phyloP scores from a whole-genome alignment of 1,139 yeast genomes.

The Kazachstania sp. region DNA sequence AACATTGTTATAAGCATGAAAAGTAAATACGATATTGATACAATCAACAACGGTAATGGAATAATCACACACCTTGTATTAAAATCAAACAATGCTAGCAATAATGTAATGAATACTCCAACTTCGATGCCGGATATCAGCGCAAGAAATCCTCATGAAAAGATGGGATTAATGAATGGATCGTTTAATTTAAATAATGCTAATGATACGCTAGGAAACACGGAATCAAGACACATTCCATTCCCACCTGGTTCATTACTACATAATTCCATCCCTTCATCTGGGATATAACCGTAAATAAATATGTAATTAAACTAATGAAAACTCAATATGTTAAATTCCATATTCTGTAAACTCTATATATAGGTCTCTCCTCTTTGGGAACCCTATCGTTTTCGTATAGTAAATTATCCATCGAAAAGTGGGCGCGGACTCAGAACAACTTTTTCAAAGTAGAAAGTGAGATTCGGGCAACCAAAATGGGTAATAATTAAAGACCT shows the following conservation, averaged over 20 bases:
- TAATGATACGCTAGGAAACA: not conserved
- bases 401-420: too few relatives aligned
- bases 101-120: not conserved
- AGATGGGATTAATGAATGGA: not conserved
- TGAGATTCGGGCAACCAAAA: too few relatives aligned
- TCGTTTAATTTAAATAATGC: not conserved
- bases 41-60: constrained; percentile 18
- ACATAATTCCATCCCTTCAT: not conserved
- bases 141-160: not conserved
- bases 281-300: not conserved
- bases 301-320: too few relatives aligned
- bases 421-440: too few relatives aligned
- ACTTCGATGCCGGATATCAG: not conserved
- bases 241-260: not conserved
- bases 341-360: too few relatives aligned
- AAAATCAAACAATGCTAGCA: not conserved
- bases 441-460: too few relatives aligned
- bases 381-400: too few relatives aligned
- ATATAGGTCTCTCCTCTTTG: too few relatives aligned
- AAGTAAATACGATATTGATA: constrained; percentile 16
- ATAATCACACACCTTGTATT: constrained; percentile 21
- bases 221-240: not conserved
- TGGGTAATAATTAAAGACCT: too few relatives aligned
- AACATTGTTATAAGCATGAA: constrained; percentile 19
- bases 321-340: too few relatives aligned